Conservation (phyloP, 2,329 filamentous ascomycete species). For the Trichoderma atrobrunneum region DNA sequence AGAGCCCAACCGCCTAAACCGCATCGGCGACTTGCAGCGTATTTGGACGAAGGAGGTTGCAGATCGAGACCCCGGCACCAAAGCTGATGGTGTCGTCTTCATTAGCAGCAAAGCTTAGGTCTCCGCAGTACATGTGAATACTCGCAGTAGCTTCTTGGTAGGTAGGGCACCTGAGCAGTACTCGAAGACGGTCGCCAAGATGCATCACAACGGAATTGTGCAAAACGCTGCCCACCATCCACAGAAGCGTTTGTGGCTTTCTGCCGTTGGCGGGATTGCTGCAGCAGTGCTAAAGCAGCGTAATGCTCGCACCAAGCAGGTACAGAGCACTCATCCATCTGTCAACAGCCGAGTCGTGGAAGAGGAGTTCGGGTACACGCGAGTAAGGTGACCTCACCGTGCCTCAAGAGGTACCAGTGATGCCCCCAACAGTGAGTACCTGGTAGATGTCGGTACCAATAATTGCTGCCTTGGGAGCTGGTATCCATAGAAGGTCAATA, state of each 20-base stretch:
- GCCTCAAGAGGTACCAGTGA: neutral
- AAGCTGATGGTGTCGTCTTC: neutral
- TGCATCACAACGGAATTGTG: neutral
- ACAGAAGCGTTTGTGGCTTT: neutral
- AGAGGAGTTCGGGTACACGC: constrained; percentile 8
- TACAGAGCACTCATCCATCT: neutral
- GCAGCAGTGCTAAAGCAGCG: neutral
- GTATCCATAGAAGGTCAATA: neutral
- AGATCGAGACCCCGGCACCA: neutral
- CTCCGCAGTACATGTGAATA: neutral
- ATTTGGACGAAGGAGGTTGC: neutral
- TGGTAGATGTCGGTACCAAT: neutral
- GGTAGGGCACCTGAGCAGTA: neutral
- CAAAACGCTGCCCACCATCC: neutral
- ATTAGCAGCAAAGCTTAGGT: neutral
- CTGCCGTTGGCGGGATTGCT: neutral
- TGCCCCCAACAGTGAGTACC: neutral
- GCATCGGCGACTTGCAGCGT: neutral
- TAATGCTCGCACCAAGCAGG: constrained; percentile 8
- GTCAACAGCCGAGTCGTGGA: constrained; percentile 7
- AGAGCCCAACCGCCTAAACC: neutral
- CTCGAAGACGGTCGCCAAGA: neutral
- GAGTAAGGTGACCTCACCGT: constrained; percentile 14
- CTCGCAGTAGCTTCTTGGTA: neutral
- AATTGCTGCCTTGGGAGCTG: neutral